Evolutionary conservation across 345 rosid species (phyloP).

Genomic region (Litchi chinensis): DNA sequence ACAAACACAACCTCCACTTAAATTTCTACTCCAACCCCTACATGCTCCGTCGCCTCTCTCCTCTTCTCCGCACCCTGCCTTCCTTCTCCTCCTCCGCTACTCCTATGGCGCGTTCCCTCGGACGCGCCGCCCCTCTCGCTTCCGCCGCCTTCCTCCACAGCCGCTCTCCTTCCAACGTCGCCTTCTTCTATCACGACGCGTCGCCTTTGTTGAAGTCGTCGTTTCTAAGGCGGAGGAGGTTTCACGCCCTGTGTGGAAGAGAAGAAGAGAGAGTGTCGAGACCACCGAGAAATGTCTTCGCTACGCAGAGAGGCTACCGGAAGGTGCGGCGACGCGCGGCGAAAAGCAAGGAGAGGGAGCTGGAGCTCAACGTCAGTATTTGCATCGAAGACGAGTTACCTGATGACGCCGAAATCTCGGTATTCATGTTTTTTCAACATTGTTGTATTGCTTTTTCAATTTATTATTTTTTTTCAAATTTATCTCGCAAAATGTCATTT

Average conservation of each 20-base stretch:
- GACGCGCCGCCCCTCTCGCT: constrained; percentile 47
- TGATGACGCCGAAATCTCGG: constrained; percentile 83
- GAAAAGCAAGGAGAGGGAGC: constrained; percentile 54
- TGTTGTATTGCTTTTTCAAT: background rate
- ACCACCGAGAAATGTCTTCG: constrained; percentile 31
- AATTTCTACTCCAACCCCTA: background rate
- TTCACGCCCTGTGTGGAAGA: constrained; percentile 38
- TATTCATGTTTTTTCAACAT: constrained; percentile 16
- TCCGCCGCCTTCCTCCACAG: constrained; percentile 3
- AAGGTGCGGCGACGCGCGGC: constrained; percentile 51
- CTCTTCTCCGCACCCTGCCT: constrained; percentile 45
- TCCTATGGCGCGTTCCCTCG: constrained; percentile 51
- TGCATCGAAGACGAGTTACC: constrained; percentile 86
- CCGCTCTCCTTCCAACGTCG: constrained; percentile 13
- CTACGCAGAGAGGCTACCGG: constrained; percentile 65
- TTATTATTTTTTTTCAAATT: too few species aligned
- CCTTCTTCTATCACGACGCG: constrained; percentile 15
- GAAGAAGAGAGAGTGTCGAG: constrained; percentile 31
- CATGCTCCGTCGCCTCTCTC: constrained; percentile 52
- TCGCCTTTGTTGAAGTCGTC: constrained; percentile 22
- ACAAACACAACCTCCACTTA: background rate
- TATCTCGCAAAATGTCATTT: too few species aligned
- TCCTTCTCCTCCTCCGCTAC: constrained; percentile 25
- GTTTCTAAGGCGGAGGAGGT: constrained; percentile 35
- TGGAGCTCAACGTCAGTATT: constrained; percentile 80